phyloP scores from a whole-genome alignment of 805 yeast species.

The Starmerella floricola region DNA sequence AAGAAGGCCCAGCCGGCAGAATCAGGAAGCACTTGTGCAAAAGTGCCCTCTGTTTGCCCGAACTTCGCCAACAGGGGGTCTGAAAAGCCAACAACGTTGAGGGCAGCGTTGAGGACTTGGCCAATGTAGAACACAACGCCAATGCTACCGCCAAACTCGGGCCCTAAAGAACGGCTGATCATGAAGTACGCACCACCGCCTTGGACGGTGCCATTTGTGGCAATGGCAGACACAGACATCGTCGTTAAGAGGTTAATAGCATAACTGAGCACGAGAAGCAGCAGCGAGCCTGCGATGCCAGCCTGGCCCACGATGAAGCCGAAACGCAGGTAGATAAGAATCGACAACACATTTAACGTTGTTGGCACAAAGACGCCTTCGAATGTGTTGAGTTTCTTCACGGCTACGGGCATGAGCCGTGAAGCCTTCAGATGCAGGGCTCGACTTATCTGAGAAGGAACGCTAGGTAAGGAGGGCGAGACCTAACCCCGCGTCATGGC shows the following conservation, averaged over 20 bases:
- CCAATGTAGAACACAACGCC: constrained; percentile 92
- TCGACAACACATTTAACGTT: constrained; percentile 79
- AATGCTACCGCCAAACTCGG: constrained; percentile 96
- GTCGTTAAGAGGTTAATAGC: constrained; percentile 74
- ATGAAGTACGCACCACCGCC: constrained; percentile 99
- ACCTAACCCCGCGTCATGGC: too few relatives aligned
- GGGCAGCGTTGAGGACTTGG: constrained; percentile 74
- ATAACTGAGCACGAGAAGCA: constrained; percentile 60
- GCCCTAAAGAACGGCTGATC: constrained; percentile 91
- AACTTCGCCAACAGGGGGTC: constrained; percentile 81
- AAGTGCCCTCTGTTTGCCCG: constrained; percentile 47
- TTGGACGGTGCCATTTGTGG: constrained; percentile 92
- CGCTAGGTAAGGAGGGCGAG: too few relatives aligned
- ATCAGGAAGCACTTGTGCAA: constrained; percentile 50
- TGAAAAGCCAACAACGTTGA: constrained; percentile 90
- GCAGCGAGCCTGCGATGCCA: constrained; percentile 70
- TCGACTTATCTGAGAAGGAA: too few relatives aligned
- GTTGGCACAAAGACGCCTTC: constrained; percentile 93
- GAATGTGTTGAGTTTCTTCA: constrained; percentile 57
- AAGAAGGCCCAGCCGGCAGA: constrained; percentile 55
- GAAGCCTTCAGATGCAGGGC: too few relatives aligned
- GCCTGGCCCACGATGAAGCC: constrained; percentile 93
- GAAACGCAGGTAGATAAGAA: constrained; percentile 86
- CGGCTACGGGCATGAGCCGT: constrained; percentile 1
- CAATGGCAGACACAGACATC: constrained; percentile 82